Evolutionary conservation across 805 yeast genomes (phyloP).

Genomic region (Nakazawaea laoshanensis): DNA sequence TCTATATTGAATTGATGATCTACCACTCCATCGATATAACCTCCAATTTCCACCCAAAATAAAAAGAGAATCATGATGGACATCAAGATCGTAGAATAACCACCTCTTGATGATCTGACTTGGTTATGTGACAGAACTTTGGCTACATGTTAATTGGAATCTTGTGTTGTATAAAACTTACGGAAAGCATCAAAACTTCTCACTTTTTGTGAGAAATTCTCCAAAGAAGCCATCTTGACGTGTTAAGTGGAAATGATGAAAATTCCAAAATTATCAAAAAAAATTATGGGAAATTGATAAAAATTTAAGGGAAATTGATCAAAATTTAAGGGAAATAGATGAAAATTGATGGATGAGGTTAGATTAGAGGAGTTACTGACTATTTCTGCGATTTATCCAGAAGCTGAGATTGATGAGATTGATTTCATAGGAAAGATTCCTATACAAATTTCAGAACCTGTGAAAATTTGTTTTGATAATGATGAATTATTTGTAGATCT

Average conservation of each 20-base stretch:
- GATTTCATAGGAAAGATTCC: conserved; percentile 17
- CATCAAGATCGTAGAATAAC: conserved; percentile 59
- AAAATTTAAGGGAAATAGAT: too few species aligned
- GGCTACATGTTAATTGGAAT: conserved; percentile 26
- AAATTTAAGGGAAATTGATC: too few species aligned
- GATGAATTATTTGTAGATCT: too few species aligned
- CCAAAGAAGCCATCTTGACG: conserved; percentile 17
- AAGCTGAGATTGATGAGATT: conserved; percentile 15
- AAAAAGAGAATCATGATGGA: conserved; percentile 55
- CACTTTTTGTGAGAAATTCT: conserved; percentile 28
- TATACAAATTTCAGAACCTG: too few species aligned
- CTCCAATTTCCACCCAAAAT: conserved; percentile 80
- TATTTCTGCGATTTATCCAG: conserved; percentile 32
- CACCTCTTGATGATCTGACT: conserved; percentile 71
- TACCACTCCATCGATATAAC: conserved; percentile 72
- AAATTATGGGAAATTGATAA: too few species aligned
- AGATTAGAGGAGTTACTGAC: conserved; percentile 31
- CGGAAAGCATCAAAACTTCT: conserved; percentile 67
- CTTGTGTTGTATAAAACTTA: conserved; percentile 21
- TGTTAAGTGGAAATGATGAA: not conserved
- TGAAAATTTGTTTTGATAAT: too few species aligned
- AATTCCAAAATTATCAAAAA: too few species aligned
- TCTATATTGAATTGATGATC: conserved; percentile 78
- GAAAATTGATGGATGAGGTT: too few species aligned
- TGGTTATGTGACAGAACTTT: conserved; percentile 64